Base-by-base conservation (phyloP, 2,329 filamentous ascomycete species). In the Colletotrichum sp. region DNA sequence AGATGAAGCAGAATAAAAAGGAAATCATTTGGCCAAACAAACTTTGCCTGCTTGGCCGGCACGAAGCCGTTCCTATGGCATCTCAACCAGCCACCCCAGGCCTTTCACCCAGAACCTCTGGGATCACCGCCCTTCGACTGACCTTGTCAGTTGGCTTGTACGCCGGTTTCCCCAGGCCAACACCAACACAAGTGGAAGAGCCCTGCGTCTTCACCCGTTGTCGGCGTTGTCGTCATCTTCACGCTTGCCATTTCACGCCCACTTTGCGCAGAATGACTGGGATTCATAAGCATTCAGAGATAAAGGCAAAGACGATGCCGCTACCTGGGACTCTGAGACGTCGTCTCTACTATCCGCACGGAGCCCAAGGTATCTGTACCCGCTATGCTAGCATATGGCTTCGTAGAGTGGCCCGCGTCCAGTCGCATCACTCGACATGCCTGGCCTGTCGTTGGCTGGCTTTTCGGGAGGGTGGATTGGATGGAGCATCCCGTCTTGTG, bases 341-440 rank as follows among this genome's bases (percentile, higher is more conserved):
- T n/a, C 34, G 24, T 52, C 10, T 24, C 26, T 62, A 16, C 12
- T 34, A 60, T 76, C 49, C 74, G 70, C 74, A 76, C 74, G 74
- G 64, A 73, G 59, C 34, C 8, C 30, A n/a, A 67, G 30, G 64
- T 74, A 69, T 55, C 28, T 60, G 39, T 68, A 72, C 28, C 64
- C 57, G 24, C 34, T 5, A 5, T 30, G 34, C 49, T 34, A 28
- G 21, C 10, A 55, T 15, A 57, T 16, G 55, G 55, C 8, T 13
- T 36, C n/a, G 4, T 9, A 52, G 44, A 6, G 69, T 49, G 32
- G 49, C 21, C 63, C 39, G 39, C 62, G 69, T 62, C 64, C 74
- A 69, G 74, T 76, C 71, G 74, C 71, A 74, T 68, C 63, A 64
- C 64, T 76, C 64, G 69, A 76, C 69, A 36, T 65, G 49, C 70